A percentile compares a stretch with the other conserved stretches of the same genome.
Evolutionary conservation across 306 rosid genomes (phyloP).

Genomic region (Prunus salicina): DNA sequence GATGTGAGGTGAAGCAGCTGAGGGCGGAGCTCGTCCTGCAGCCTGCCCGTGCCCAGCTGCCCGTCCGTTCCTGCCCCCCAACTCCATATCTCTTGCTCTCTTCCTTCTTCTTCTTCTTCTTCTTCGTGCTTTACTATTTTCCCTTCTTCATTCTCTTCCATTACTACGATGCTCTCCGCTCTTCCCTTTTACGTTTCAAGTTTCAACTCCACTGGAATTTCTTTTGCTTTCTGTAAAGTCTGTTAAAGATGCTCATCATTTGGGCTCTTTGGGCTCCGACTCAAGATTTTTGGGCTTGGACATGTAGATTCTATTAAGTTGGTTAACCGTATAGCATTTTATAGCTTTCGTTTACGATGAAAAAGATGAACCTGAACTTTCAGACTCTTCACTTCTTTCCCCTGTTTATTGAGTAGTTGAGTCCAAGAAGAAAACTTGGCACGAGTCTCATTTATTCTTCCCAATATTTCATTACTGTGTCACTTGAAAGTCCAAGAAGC

Average conservation of each 20-base stretch:
- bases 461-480: too few relatives aligned
- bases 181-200: background rate
- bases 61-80: slow-evolving; percentile 99
- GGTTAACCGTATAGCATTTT: background rate
- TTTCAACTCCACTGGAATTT: background rate
- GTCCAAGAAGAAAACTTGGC: too few relatives aligned
- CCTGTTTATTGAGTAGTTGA: too few relatives aligned
- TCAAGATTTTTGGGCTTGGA: background rate
- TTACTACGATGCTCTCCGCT: background rate
- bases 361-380: too few relatives aligned
- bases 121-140: background rate
- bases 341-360: too few relatives aligned
- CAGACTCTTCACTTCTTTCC: too few relatives aligned
- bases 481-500: too few relatives aligned
- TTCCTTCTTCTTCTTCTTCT: slow-evolving; percentile 5
- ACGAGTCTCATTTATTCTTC: too few relatives aligned
- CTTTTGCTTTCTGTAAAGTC: background rate
- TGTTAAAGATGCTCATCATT: background rate
- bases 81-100: slow-evolving; percentile 59
- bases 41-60: slow-evolving; percentile 60
- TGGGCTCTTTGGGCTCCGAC: slow-evolving; percentile 12
- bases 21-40: slow-evolving; percentile 62
- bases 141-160: slow-evolving; percentile 16
- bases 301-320: background rate
- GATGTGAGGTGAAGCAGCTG: slow-evolving; percentile 53